Evolutionary conservation across 805 yeast genomes (phyloP), one percentile per base, ranked within the genome.

Genomic region (Cephaloascus albidus): DNA sequence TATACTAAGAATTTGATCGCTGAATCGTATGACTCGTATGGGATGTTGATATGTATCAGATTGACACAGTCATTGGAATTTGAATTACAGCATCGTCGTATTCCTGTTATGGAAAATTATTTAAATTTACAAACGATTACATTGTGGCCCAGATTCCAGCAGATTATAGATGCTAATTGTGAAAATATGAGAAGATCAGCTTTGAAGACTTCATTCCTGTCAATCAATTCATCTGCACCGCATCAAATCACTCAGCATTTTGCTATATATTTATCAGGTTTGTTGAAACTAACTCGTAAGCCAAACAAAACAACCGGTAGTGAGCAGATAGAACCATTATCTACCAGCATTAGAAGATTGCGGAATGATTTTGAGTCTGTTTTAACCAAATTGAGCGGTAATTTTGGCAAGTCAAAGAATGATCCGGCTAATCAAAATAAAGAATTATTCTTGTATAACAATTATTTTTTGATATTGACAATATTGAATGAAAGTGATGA

Each of bases 101-200:
- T 83, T 2, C 89, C 94, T 0, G 78, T 78, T 4, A 61, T 79
- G 55, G 86, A 81, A 45, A 84, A 77, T 43, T 85, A 82, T 54
- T 67, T 82, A 45, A 78, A 83, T 48, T 65, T 75, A 14, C 77
- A 83, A 45, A 58, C 80, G 44, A 73, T 86, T 38, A 56, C 72
- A 3, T 61, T 90, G 35, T 93, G 97, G 97, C 96, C 97, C 0
- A 77, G 74, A 42, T 84, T 89, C 51, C 89, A 88, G 50, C 70
- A 68, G 36, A 65, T 86, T 27, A 72, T 89, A 33, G 96, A 88
- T 54, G 61, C 74, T 27, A 85, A 90, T 49, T 81, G 95, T 49
- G 83, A 78, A 17, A 74, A 79, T 37, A 61, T 87, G 55, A 79
- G 82, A 44, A 74, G 68, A 38, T 72, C 72, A 15, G 57, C 57